Evolutionary conservation across 2,329 filamentous ascomycete species (phyloP), one percentile per base, ranked within the genome.

Genomic region (Basipetospora sp.): DNA sequence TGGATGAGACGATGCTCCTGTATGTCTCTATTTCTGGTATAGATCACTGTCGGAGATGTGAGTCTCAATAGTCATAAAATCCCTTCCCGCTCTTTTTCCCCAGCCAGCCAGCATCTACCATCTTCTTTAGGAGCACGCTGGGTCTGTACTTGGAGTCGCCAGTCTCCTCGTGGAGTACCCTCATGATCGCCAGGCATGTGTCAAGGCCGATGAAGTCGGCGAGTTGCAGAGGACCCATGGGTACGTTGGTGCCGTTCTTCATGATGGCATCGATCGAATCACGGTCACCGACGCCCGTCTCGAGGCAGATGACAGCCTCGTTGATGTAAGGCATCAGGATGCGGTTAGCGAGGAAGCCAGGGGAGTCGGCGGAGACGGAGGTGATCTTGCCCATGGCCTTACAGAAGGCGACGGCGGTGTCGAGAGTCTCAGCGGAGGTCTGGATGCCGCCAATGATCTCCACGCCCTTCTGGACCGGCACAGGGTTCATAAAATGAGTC

Each of bases 321-420:
- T 98, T 98, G 65, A 98, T 94, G 56, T 98, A 98, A 0, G 90
- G 90, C 90, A 98, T 98, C 42, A 98, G 64, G 43, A 98, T 98
- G 8, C 90, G 72, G 58, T 98, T 98, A 22, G 90, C 90, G 17
- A 98, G 67, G 65, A 98, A 98, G 2, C 90, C 90, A 0, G 90
- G 90, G 0, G 82, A 76, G 58, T 98, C 90, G 13, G 83, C 82
- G 11, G 85, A 93, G 20, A 82, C 73, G 3, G 87, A 92, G 0
- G 86, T 65, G 37, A 96, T 70, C 64, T 98, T 98, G 51, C 87
- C 88, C 83, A 98, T 93, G 42, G 75, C 75, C 61, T 80, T 75
- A 60, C 88, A 88, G 54, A 98, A 88, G 5, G 73, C 79, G 9
- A 96, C 62, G 3, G 90, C 85, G 0, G 80, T 83, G 14, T 84